Base-by-base conservation (phyloP, 2,329 filamentous ascomycete genomes). In the Nectriaceae sp. region DNA sequence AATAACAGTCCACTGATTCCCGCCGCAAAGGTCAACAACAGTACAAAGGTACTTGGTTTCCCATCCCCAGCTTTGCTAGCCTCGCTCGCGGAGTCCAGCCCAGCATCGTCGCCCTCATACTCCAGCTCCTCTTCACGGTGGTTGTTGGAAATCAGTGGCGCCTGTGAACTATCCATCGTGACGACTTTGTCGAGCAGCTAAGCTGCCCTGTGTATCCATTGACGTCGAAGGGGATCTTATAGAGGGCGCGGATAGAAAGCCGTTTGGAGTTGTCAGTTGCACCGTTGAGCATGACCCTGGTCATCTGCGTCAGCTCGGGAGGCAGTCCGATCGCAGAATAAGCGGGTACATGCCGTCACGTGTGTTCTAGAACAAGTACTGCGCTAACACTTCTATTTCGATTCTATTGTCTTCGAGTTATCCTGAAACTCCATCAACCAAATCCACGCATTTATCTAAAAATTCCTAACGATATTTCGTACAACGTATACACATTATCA, bases 1-100 rank as follows among this genome's bases (percentile, higher is more conserved):
- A 88, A 88, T 1, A 88, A 63, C 1, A 88, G 71, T 5, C 85
- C 85, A 57, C 82, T 85, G 44, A 88, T 84, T 4, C 84, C 83
- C 11, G 85, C 85, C 11, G 83, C 80, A 42, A 85, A 69, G 3
- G 84, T 85, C 53, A 88, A 70, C 13, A 83, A 63, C 74, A 84
- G 80, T 24, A 87, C 75, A 53, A 84, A 85, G 18, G 75, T 43
- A 3, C 79, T 74, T 3, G 76, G 74, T n/a, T 54, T 52, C 20
- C 59, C 43, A 33, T 59, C 50, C 11, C 44, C 51, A 5, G 59
- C 57, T 56, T 72, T 70, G 46, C 59, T 61, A 29, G 55, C 53
- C 29, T 62, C 55, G 43, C 53, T 53, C 42, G 50, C 52, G 47
- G 53, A 57, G 40, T 48, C 47, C 20, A 47, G 44, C 41, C 52